phyloP scores from a whole-genome alignment of 2,329 filamentous ascomycete species.

The Emericellopsis cladophorae region DNA sequence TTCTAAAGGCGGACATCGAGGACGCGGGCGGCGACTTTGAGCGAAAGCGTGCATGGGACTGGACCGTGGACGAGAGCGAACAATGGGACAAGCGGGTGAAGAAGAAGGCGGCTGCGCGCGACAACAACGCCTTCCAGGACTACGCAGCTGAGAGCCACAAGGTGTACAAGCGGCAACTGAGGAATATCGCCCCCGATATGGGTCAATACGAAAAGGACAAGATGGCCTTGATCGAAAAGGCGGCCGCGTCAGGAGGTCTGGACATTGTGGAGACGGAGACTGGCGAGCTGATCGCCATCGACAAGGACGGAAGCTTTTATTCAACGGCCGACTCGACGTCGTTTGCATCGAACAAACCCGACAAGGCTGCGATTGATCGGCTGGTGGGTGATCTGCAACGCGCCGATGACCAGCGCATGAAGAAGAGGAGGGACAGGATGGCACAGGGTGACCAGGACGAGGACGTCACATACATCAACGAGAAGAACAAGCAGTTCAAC shows the following conservation, averaged over 20 bases:
- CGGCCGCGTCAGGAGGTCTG: conserved; percentile 71
- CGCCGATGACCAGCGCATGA: conserved; percentile 75
- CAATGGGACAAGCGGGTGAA: conserved; percentile 83
- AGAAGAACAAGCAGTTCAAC: conserved; percentile 99
- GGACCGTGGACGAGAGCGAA: conserved; percentile 90
- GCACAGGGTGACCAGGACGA: conserved; percentile 69
- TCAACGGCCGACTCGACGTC: conserved; percentile 72
- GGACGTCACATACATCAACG: conserved; percentile 98
- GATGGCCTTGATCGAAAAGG: conserved; percentile 69
- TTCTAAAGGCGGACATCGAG: conserved; percentile 83
- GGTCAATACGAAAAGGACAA: conserved; percentile 83
- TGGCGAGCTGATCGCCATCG: conserved; percentile 86
- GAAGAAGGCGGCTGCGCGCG: conserved; percentile 70
- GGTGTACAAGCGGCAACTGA: conserved; percentile 84
- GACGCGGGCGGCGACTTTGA: conserved; percentile 86
- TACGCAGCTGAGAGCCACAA: conserved; percentile 81
- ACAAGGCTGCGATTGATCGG: conserved; percentile 75
- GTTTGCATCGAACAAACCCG: conserved; percentile 76
- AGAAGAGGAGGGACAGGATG: conserved; percentile 73
- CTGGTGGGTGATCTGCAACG: conserved; percentile 77
- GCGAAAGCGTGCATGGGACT: conserved; percentile 96
- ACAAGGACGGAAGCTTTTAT: conserved; percentile 84
- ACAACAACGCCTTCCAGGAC: conserved; percentile 83
- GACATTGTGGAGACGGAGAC: conserved; percentile 94
- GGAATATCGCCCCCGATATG: conserved; percentile 62